Evolutionary conservation across 129 eudicot species (phyloP).

Genomic region (Calendula officinalis): DNA sequence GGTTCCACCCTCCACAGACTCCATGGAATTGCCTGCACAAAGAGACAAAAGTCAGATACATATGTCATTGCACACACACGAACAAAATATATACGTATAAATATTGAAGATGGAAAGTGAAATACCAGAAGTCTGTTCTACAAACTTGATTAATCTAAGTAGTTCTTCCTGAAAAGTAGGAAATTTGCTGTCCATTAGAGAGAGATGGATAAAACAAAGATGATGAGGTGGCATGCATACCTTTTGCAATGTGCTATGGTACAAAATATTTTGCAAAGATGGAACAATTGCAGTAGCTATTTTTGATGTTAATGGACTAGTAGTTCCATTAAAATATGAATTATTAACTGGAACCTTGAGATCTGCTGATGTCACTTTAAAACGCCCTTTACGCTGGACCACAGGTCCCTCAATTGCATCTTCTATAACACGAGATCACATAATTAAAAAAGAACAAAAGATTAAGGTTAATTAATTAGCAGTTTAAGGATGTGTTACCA

Average conservation of each 20-base stretch:
- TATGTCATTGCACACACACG: not conserved
- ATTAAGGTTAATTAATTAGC: slow-evolving; percentile 6
- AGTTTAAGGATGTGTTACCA: slow-evolving; percentile 35
- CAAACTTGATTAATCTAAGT: slow-evolving; percentile 65
- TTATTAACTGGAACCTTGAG: slow-evolving; percentile 43
- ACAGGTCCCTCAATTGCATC: slow-evolving; percentile 73
- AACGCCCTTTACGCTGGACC: slow-evolving; percentile 86
- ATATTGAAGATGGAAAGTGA: slow-evolving; percentile 15
- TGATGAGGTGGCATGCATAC: slow-evolving; percentile 39
- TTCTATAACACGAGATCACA: slow-evolving; percentile 46
- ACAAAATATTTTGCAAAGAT: slow-evolving; percentile 75
- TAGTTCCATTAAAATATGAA: slow-evolving; percentile 40
- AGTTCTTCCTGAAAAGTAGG: slow-evolving; percentile 72
- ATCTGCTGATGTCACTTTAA: slow-evolving; percentile 86
- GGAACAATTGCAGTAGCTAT: slow-evolving; percentile 67
- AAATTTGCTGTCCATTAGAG: slow-evolving; percentile 22
- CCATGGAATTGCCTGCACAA: slow-evolving; percentile 54
- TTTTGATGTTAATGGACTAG: slow-evolving; percentile 39
- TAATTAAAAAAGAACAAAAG: not conserved
- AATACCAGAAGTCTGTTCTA: slow-evolving; percentile 74
- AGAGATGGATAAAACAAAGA: slow-evolving; percentile 3
- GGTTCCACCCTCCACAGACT: slow-evolving; percentile 46
- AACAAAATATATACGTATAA: not conserved
- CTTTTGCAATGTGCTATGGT: slow-evolving; percentile 78
- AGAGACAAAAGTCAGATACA: slow-evolving; percentile 2